phyloP scores from a whole-genome alignment of 2,329 filamentous ascomycete genomes.

The Mycogone perniciosa region DNA sequence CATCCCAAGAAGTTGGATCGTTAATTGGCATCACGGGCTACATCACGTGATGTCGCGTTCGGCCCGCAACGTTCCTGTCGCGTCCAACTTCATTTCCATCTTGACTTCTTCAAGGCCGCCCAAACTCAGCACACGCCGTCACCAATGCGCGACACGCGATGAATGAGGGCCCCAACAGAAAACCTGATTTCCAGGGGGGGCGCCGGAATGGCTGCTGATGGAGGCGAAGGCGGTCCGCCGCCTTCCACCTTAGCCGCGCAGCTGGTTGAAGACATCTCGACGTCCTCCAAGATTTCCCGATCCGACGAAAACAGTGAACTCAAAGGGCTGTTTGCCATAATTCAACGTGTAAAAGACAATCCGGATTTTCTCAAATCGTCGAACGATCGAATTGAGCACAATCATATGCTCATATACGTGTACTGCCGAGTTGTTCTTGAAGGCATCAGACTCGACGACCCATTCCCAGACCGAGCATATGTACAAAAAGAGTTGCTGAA shows the following conservation, averaged over 20 bases:
- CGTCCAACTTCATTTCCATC: conserved; percentile 9
- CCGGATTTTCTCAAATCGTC: conserved; percentile 50
- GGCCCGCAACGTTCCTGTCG: conserved; percentile 13
- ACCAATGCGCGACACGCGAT: conserved; percentile 25
- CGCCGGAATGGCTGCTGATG: conserved; percentile 14
- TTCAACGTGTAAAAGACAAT: conserved; percentile 48
- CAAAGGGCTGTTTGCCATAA: conserved; percentile 57
- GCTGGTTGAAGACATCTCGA: conserved; percentile 73
- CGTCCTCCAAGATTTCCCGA: conserved; percentile 54
- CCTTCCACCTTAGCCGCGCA: conserved; percentile 85
- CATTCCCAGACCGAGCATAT: conserved; percentile 53
- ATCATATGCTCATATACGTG: conserved; percentile 80
- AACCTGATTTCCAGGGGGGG: conserved; percentile 14
- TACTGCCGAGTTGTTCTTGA: conserved; percentile 75
- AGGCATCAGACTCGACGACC: conserved; percentile 59
- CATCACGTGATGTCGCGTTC: conserved; percentile 19
- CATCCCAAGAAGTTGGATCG: neutral
- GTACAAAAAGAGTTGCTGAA: conserved; percentile 57
- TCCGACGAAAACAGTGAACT: conserved; percentile 67
- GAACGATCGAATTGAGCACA: conserved; percentile 65
- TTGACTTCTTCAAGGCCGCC: neutral
- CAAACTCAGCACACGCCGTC: neutral
- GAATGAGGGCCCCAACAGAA: conserved; percentile 20
- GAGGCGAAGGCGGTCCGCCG: conserved; percentile 33
- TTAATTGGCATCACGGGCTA: no score